Evolutionary conservation across 176 grass and related monocot genomes (phyloP).

Genomic region (Zoysia pacifica): DNA sequence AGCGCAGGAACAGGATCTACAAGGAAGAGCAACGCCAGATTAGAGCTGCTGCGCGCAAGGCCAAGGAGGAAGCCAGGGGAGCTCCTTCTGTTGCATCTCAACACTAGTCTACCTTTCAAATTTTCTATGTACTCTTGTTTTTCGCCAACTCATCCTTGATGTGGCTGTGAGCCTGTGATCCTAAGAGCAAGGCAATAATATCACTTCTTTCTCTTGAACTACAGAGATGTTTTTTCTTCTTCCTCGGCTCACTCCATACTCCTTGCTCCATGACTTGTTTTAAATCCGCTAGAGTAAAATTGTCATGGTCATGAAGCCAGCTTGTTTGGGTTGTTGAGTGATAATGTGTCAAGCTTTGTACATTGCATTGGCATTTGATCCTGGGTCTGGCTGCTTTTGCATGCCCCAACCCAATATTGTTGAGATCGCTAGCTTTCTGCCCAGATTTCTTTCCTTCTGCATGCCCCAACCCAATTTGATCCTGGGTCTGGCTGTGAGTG

Average conservation of each 20-base stretch:
- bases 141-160: slow-evolving; percentile 4
- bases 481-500: too few species aligned
- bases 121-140: background rate
- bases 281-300: slow-evolving; percentile 2
- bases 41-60: slow-evolving; percentile 62
- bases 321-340: slow-evolving; percentile 26
- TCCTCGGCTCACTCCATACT: background rate
- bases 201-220: slow-evolving; percentile 24
- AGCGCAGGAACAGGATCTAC: slow-evolving; percentile 96
- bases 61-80: slow-evolving; percentile 62
- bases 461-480: too few species aligned
- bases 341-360: background rate
- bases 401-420: background rate
- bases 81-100: slow-evolving; percentile 43
- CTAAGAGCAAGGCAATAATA: slow-evolving; percentile 55
- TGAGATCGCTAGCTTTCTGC: background rate
- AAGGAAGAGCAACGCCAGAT: slow-evolving; percentile 98
- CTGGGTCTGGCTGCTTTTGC: background rate
- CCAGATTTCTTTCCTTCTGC: background rate
- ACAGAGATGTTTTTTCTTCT: background rate
- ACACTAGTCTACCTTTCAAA: slow-evolving; percentile 43
- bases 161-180: slow-evolving; percentile 6
- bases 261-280: slow-evolving; percentile 27
- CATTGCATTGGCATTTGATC: background rate
- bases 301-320: slow-evolving; percentile 8